Conservation (phyloP, 768 basidiomycete species). For the Hericium erinaceus region DNA sequence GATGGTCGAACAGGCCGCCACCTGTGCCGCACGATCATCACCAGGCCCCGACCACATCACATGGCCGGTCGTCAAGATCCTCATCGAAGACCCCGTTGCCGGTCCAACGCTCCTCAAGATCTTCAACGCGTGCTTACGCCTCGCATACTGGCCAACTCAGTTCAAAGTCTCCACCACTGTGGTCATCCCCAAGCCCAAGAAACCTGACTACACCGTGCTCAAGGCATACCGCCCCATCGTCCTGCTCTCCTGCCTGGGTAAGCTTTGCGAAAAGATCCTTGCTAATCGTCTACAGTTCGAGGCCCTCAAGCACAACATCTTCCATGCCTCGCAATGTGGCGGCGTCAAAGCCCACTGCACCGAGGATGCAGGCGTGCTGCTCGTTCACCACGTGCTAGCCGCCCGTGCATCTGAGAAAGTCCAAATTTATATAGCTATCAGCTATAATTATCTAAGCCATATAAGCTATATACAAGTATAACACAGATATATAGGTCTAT, state of each 20-base stretch:
- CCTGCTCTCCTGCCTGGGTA: constrained; percentile 17
- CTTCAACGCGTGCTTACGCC: background rate
- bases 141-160: background rate
- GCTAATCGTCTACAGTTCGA: constrained; percentile 14
- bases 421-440: too few relatives aligned
- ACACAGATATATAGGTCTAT: too few relatives aligned
- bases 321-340: constrained; percentile 16
- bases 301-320: constrained; percentile 4
- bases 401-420: too few relatives aligned
- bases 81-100: background rate
- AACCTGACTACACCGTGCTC: constrained; percentile 13
- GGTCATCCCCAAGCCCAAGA: constrained; percentile 17
- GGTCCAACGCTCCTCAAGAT: too few relatives aligned
- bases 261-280: constrained; percentile 16
- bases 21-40: constrained; percentile 4
- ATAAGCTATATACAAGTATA: too few relatives aligned
- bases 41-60: constrained; percentile 10
- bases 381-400: too few relatives aligned
- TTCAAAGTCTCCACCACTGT: constrained; percentile 7
- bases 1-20: constrained; percentile 4
- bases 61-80: constrained; percentile 5
- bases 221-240: constrained; percentile 21
- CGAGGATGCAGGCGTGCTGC: constrained; percentile 11
- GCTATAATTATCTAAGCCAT: too few relatives aligned
- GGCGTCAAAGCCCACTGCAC: constrained; percentile 13